These are phyloP conservation scores for Neurospora sp. DNA, from an alignment of 495 filamentous ascomycete species.

Conservation along the genomic window DNA sequence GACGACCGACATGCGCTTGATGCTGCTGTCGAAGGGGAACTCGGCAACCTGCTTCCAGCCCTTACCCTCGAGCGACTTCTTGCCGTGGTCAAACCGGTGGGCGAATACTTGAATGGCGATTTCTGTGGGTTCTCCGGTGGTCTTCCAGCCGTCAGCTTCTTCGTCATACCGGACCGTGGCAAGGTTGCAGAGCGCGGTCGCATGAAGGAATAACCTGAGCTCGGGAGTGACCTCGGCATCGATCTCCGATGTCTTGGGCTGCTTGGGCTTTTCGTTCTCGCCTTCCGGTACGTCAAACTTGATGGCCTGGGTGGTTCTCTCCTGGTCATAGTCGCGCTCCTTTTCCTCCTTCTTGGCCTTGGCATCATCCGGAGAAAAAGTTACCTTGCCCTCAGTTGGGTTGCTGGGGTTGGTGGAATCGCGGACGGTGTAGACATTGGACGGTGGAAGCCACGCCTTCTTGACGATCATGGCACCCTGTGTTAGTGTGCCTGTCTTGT, in stretches of 20 bases:
- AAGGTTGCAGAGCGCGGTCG: conserved; percentile 71
- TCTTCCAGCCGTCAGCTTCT: conserved; percentile 50
- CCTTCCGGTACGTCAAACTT: conserved; percentile 44
- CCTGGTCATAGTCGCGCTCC: conserved; percentile 38
- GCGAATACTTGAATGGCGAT: conserved; percentile 75
- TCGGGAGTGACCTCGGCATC: conserved; percentile 33
- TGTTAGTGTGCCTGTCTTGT: conserved; percentile 80
- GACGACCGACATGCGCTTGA: conserved; percentile 79
- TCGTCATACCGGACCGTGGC: conserved; percentile 55
- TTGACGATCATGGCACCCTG: conserved; percentile 70
- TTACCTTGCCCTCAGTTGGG: conserved; percentile 42
- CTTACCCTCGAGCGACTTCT: conserved; percentile 37
- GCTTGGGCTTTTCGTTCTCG: conserved; percentile 21
- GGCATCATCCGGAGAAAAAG: conserved; percentile 14
- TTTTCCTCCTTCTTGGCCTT: conserved; percentile 18
- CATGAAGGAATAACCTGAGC: conserved; percentile 54
- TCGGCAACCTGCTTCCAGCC: conserved; percentile 61
- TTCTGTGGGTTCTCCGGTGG: conserved; percentile 74
- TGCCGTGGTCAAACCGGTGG: conserved; percentile 55
- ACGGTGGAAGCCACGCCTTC: conserved; percentile 67
- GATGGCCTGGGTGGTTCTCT: conserved; percentile 41
- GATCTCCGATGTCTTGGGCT: conserved; percentile 6
- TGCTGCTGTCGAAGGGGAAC: conserved; percentile 70
- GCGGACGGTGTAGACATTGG: conserved; percentile 45
- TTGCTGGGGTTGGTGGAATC: conserved; percentile 49